Percentiles rank a stretch among this genome's conserved stretches.
Evolutionary conservation across 192 early-diverging fungal species (phyloP).

Genomic region (Entomortierella lignicola): DNA sequence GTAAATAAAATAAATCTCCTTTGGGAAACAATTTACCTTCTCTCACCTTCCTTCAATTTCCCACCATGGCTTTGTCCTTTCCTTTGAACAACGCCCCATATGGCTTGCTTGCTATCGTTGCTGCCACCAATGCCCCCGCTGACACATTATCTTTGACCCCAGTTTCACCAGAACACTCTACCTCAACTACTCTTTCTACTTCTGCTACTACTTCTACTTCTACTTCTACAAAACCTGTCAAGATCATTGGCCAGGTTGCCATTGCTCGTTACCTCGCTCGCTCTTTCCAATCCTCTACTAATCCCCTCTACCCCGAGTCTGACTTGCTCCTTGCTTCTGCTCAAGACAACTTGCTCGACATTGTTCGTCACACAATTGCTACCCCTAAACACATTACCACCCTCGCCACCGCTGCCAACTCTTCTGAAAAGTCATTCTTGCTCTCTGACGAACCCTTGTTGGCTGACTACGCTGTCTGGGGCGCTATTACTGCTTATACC

Average conservation of each 20-base stretch:
- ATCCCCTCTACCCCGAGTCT: constrained; percentile 34
- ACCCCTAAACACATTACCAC: constrained; percentile 52
- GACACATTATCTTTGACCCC: constrained; percentile 20
- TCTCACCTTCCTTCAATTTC: not conserved
- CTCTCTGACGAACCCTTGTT: constrained; percentile 37
- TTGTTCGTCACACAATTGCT: constrained; percentile 44
- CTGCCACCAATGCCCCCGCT: constrained; percentile 23
- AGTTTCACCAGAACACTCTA: constrained; percentile 11
- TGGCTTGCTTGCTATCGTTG: constrained; percentile 38
- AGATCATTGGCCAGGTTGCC: constrained; percentile 27
- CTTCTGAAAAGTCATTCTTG: constrained; percentile 30
- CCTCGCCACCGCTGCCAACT: constrained; percentile 47
- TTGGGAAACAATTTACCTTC: too few relatives aligned
- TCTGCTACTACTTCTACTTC: too few relatives aligned
- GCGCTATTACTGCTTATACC: constrained; percentile 49
- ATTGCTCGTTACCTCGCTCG: constrained; percentile 53
- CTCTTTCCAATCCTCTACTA: constrained; percentile 12
- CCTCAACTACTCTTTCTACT: constrained; percentile 22
- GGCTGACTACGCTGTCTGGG: constrained; percentile 56
- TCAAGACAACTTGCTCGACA: constrained; percentile 45
- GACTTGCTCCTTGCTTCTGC: constrained; percentile 10
- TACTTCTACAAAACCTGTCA: constrained; percentile 24
- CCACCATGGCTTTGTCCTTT: constrained; percentile 47
- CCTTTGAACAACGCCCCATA: constrained; percentile 52
- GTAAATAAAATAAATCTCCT: too few relatives aligned